Base-by-base conservation (phyloP, 768 basidiomycete genomes). In the Astraeus odoratus region DNA sequence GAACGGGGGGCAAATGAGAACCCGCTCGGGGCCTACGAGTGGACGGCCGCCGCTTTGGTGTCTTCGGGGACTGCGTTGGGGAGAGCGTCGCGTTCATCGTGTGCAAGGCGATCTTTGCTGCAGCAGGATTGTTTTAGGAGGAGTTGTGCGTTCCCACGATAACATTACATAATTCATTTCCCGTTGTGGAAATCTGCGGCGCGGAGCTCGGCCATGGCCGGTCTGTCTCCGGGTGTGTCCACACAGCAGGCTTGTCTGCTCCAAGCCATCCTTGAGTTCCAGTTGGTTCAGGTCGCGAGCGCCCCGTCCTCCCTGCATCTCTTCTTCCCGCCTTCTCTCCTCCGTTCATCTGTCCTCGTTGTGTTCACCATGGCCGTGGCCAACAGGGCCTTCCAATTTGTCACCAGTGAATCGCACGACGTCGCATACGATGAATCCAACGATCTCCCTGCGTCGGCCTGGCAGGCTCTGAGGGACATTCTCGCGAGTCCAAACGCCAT, bases 1-100 rank as follows among this genome's bases (percentile, higher is more conserved):
- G 72, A 26, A 62, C 39, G 1, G 75, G 76, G 0, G 76, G 76
- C 0, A 82, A 57, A 67, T 85, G 75, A 0, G 84, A 86, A 7
- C 25, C 51, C 0, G 82, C 77, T 6, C 86, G 70, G 9, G 70
- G 64, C 43, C 81, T 61, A 34, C 72, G 71, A 0, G 74, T 75
- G 1, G 86, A 88, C 0, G 66, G 61, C 37, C 68, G 78, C 44
- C 81, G 69, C 51, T 75, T 75, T 35, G 75, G 67, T 2, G 60
- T 54, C 51, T 71, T 76, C 18, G 76, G 73, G 15, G 83, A 72
- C 45, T 65, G 66, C 30, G 57, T 59, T 30, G 78, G 76, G 20
- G 77, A 69, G 51, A 78, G 72, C 10, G 73, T 70, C 46, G 75
- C 44, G 63, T 58, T 69, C 71, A 74, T 75, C 53, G 56, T 63